Evolutionary conservation across 352 stramenopile genomes (phyloP).

Genomic region (Phytophthora capsici): DNA sequence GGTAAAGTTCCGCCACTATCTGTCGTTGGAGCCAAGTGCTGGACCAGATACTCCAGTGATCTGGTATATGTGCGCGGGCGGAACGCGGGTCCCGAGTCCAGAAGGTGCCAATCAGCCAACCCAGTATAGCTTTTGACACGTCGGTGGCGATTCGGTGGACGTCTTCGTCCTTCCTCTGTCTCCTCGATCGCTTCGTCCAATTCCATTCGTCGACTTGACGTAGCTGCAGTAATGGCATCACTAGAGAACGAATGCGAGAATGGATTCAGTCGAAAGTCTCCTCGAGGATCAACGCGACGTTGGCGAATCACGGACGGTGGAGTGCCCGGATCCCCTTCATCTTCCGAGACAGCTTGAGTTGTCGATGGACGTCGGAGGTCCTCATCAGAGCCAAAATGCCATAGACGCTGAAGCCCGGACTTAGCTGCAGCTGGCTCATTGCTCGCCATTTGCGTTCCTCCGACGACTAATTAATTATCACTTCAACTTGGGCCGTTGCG

Average conservation of each 20-base stretch:
- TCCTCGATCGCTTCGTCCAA: constrained; percentile 28
- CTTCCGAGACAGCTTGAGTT: constrained; percentile 8
- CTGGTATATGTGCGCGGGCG: constrained; percentile 78
- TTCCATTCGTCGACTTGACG: constrained; percentile 51
- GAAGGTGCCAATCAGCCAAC: constrained; percentile 33
- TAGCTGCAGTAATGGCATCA: constrained; percentile 43
- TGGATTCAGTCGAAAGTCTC: constrained; percentile 28
- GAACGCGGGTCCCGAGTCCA: constrained; percentile 30
- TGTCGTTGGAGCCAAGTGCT: constrained; percentile 70
- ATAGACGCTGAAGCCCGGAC: constrained; percentile 48
- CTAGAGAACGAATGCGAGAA: constrained; percentile 40
- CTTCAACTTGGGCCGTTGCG: constrained; percentile 32
- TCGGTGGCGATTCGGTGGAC: constrained; percentile 31
- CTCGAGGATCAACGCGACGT: constrained; percentile 20
- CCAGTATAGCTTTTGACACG: constrained; percentile 63
- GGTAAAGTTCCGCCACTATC: constrained; percentile 29
- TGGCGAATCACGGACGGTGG: constrained; percentile 38
- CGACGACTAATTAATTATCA: background rate
- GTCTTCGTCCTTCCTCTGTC: constrained; percentile 14
- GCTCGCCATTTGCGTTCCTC: constrained; percentile 10
- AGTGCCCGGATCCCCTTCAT: constrained; percentile 2
- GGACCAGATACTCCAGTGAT: constrained; percentile 79
- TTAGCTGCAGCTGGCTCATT: constrained; percentile 5
- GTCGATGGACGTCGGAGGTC: constrained; percentile 36
- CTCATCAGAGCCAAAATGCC: constrained; percentile 51